Percentiles rank a stretch among this genome's conserved stretches.
Conservation (phyloP, 805 yeast genomes). For the Nakazawaea anatomiae region DNA sequence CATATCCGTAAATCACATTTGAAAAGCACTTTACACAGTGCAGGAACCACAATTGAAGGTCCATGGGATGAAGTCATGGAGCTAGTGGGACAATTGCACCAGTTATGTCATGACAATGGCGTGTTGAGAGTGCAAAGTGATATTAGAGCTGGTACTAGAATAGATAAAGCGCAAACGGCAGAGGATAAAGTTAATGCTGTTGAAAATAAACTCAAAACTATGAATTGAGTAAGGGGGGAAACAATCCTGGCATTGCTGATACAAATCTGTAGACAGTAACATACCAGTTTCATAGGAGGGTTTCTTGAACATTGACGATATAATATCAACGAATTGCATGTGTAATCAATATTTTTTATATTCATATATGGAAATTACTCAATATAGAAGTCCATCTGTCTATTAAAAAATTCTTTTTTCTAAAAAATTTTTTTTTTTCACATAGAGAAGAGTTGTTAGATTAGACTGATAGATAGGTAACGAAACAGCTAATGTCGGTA, state of each 20-base stretch:
- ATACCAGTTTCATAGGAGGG: too few relatives aligned
- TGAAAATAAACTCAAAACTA: slow-evolving; percentile 37
- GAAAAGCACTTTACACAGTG: slow-evolving; percentile 73
- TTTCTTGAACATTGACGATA: too few relatives aligned
- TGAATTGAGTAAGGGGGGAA: background rate
- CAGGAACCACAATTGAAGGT: slow-evolving; percentile 89
- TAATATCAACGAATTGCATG: too few relatives aligned
- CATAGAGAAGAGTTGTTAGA: background rate
- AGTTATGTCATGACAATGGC: slow-evolving; percentile 63
- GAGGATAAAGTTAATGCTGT: slow-evolving; percentile 68
- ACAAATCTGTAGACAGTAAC: too few relatives aligned
- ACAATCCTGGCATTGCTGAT: too few relatives aligned
- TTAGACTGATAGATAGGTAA: background rate
- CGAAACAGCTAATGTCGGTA: background rate
- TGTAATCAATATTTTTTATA: background rate
- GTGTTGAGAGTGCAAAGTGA: slow-evolving; percentile 79
- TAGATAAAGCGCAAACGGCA: slow-evolving; percentile 67
- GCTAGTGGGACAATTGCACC: slow-evolving; percentile 73
- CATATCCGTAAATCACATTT: slow-evolving; percentile 57
- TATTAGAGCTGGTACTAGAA: slow-evolving; percentile 81
- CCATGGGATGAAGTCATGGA: slow-evolving; percentile 89
- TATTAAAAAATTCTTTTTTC: background rate
- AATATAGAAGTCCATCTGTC: slow-evolving; percentile 4
- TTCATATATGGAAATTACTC: background rate
- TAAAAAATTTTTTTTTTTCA: background rate